Evolutionary conservation across 2,329 filamentous ascomycete genomes (phyloP), one percentile per base, ranked within the genome.

Genomic region (Zymoseptoria pseudotritici): DNA sequence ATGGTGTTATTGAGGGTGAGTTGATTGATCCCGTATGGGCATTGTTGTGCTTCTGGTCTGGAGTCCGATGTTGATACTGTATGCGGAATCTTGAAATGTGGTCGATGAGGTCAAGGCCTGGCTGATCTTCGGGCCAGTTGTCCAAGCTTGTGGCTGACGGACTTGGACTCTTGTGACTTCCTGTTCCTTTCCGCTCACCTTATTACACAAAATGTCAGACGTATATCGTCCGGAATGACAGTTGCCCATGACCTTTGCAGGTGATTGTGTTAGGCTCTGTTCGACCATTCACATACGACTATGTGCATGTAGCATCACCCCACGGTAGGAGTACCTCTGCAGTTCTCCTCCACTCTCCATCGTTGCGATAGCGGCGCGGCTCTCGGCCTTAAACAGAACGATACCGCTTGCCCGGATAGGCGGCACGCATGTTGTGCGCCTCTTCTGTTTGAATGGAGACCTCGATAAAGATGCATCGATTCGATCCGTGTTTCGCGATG

Each of bases 1-100:
- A 72, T 72, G 54, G 13, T 61, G 52, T 29, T 46, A 31, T 31
- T 19, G 42, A 54, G 46, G n/a, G 29, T 31, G 11, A 24, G 52
- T 4, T 13, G 4, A 17, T 13, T 46, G 36, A n/a, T 4, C 13
- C n/a, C 2, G 36, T 3, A 46, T 46, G 13, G 36, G 36, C 13
- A n/a, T 46, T 17, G 36, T 46, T 11, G 31, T 36, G 31, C 31
- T 36, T 3, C 13, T 11, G n/a, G 31, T 13, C 31, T 13, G 10
- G 31, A 36, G 10, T 10, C 31, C 13, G 31, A 13, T 13, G 13
- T 36, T 22, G 21, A 22, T 22, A 22, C 21, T 2, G 36, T 42
- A 17, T 42, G 11, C 36, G 36, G 36, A n/a, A 42, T 42, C 36
- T 42, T 42, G 36, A 42, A 42, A 42, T 13, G 11, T 42, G 36